Percentiles rank a stretch among this genome's conserved stretches.
These are phyloP conservation scores for bread wheat (Triticum aestivum) DNA, from an alignment of 176 grass and related monocot species.

Conservation along the genomic window IWGSC_CS_RefSeq_v2.1 NC_057799.1:105496620-105497119, in stretches of 20 bases:
- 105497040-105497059: too few species aligned
- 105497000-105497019: too few species aligned
- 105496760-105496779: slow-evolving; percentile 11
- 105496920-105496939: too few species aligned
- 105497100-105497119: too few species aligned
- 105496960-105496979: too few species aligned
- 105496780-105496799: slow-evolving; percentile 42
- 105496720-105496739: slow-evolving; percentile 11
- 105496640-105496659: slow-evolving; percentile 42
- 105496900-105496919: too few species aligned
- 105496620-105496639: slow-evolving; percentile 38
- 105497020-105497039: too few species aligned
- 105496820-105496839: neutral
- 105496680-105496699: slow-evolving; percentile 26
- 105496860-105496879: neutral
- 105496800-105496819: slow-evolving; percentile 13
- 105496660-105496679: slow-evolving; percentile 28
- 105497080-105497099: too few species aligned
- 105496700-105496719: neutral
- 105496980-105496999: too few species aligned
- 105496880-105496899: neutral
- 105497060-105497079: too few species aligned
- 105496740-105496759: slow-evolving; percentile 1
- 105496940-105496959: too few species aligned
- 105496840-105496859: slow-evolving; percentile 40